Base-by-base conservation (phyloP, 768 basidiomycete genomes). In the Xerocomellus intermedius region DNA sequence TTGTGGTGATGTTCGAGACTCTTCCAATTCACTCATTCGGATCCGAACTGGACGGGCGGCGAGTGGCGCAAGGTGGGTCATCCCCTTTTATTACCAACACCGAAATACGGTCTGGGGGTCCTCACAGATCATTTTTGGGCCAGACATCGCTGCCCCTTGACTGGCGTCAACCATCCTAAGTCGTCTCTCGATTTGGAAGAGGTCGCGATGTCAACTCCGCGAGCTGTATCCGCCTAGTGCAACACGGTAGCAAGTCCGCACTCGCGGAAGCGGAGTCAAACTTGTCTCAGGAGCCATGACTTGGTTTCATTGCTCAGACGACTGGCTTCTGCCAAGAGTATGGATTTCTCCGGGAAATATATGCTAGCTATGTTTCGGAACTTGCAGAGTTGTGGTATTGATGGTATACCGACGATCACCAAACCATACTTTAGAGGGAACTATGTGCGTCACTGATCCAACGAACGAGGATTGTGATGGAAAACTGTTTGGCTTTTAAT, bases 261-360 rank as follows among this genome's bases (percentile, higher is more conserved):
- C 51, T 67, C 69, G 67, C 71, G 71, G 67, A 69, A 61, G 60
- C 66, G 58, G 53, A 68, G 58, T 64, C 62, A 38, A 56, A 63
- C 62, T 16, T 22, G 42, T 53, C 48, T 41, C 22, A 30, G 13
- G 28, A 2, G 8, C 36, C 30, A 5, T 19, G 16, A 10, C 30
- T 30, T 30, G 2, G 43, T 45, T 59, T 45, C 57, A 35, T 42
- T 16, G 42, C 19, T 22, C 35, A 28, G 48, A 35, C 36, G 17
- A 36, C 49, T 35, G 8, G n/a, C 19, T 26, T 42, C 37, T 35
- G 14, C 35, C 28, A 33, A 22, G 9, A 9, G 8, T 19, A 28
- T 30, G 37, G 13, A 38, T 22, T 37, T 60, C 17, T 50, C 24
- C 21, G 33, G 37, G 22, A 14, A 37, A 52, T 8, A 44, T 17